Conservation (phyloP, 257 asterid genomes). For the Plantago major region DNA sequence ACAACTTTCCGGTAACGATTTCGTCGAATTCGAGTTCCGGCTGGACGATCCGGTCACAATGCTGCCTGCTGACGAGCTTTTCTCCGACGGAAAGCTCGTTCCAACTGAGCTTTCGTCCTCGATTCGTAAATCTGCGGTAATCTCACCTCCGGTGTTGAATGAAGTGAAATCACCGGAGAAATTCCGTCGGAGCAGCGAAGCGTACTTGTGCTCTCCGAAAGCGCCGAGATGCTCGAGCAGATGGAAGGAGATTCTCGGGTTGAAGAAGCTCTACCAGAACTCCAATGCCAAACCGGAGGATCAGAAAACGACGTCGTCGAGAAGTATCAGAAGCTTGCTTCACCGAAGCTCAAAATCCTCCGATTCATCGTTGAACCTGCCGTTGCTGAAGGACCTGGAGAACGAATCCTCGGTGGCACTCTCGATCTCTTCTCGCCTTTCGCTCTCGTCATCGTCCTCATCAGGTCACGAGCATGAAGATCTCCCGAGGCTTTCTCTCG, state of each 20-base stretch:
- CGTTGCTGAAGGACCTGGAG: conserved; percentile 39
- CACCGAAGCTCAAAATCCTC: conserved; percentile 35
- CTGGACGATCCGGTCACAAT: conserved; percentile 34
- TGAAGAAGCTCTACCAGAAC: conserved; percentile 28
- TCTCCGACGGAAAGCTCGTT: conserved; percentile 38
- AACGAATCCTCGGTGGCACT: conserved; percentile 23
- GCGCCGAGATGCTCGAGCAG: conserved; percentile 42
- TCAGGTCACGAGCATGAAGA: conserved; percentile 59
- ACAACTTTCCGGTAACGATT: conserved; percentile 16
- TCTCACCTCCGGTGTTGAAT: background rate
- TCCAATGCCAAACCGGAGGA: conserved; percentile 13
- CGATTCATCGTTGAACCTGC: conserved; percentile 33
- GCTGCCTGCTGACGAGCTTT: conserved; percentile 48
- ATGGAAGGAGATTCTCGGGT: conserved; percentile 42
- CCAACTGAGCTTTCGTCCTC: conserved; percentile 26
- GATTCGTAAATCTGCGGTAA: conserved; percentile 14
- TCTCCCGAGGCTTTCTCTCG: conserved; percentile 53
- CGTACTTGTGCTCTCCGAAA: conserved; percentile 36
- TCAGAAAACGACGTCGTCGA: conserved; percentile 12
- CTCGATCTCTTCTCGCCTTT: conserved; percentile 38
- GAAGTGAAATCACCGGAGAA: conserved; percentile 14
- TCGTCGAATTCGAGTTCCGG: conserved; percentile 39
- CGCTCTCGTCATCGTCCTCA: conserved; percentile 66
- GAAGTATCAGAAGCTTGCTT: conserved; percentile 36
- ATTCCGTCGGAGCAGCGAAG: conserved; percentile 21